Base-by-base conservation (phyloP, 148 eudicot species). In the Cornus suecica region DNA sequence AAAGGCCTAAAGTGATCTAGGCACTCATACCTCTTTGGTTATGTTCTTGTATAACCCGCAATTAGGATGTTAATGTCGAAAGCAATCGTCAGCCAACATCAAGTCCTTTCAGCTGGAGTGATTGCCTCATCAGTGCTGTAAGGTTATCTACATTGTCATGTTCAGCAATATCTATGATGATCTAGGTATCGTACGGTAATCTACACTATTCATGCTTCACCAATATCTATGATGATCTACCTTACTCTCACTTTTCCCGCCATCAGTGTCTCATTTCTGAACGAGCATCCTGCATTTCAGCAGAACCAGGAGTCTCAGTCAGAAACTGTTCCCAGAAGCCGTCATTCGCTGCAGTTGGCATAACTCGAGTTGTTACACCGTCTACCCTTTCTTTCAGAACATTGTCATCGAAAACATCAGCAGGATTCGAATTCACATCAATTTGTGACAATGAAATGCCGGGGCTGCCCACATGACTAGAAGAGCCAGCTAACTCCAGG, bases 321-420 rank as follows among this genome's bases (percentile, higher is more conserved):
- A 86, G 60, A 70, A 86, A 83, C 80, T 86, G 88, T 74, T 86
- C 86, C 88, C 88, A 86, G 73, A 86, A 86, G 28, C 72, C 84
- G 76, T 86, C 88, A 68, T 86, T 86, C 6, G 45, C 84, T 10
- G 77, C 79, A 23, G 78, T 54, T 30, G 65, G 58, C 30, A 65
- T 72, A 41, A 75, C 45, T 32, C 73, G 73, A 34, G 68, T 15
- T 65, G 48, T 24, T 15, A 58, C 15, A 63, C 64, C 78, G 22
- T 70, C 65, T n/a, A 32, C 42, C 23, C 10, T 31, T 34, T 48
- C 78, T 64, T 77, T 64, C 5, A 64, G 24, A 10, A 18, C 70
- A 42, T 67, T 73, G n/a, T 31, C 45, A 25, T 34, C 69, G 25
- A 54, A 37, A 74, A 26, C 31, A 70, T 41, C 45, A 32, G 68